Evolutionary conservation across 208 protist species (phyloP).

Genomic region (Entamoeba invadens): DNA sequence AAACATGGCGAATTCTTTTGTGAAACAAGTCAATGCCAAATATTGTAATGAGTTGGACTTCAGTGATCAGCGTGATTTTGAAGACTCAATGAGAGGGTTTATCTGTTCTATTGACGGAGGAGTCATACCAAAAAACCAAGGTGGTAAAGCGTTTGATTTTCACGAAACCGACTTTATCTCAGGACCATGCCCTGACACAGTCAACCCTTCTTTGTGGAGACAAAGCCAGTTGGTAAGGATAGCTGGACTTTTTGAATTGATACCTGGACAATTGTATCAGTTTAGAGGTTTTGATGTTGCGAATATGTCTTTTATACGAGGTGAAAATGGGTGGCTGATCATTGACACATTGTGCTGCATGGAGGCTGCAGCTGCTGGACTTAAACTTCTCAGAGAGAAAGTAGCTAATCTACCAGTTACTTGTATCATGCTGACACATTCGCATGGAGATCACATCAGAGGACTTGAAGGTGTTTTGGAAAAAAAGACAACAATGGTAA

Average conservation of each 20-base stretch:
- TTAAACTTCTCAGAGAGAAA: not conserved
- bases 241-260: not conserved
- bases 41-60: not conserved
- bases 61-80: not conserved
- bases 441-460: not conserved
- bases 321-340: not conserved
- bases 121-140: not conserved
- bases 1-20: too few relatives aligned
- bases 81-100: not conserved
- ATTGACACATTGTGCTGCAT: conserved; percentile 1
- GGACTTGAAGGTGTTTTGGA: not conserved
- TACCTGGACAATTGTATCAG: not conserved
- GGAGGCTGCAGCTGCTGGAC: not conserved
- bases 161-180: too few relatives aligned
- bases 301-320: not conserved
- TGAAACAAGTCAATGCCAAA: too few relatives aligned
- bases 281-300: not conserved
- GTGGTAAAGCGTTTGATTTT: not conserved
- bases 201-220: not conserved
- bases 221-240: not conserved
- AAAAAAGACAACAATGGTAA: not conserved
- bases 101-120: not conserved
- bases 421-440: not conserved
- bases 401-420: not conserved
- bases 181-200: not conserved